These are phyloP conservation scores for Trichoderma sp. DNA, from an alignment of 2,329 filamentous ascomycete species.

Conservation along the genomic window DNA sequence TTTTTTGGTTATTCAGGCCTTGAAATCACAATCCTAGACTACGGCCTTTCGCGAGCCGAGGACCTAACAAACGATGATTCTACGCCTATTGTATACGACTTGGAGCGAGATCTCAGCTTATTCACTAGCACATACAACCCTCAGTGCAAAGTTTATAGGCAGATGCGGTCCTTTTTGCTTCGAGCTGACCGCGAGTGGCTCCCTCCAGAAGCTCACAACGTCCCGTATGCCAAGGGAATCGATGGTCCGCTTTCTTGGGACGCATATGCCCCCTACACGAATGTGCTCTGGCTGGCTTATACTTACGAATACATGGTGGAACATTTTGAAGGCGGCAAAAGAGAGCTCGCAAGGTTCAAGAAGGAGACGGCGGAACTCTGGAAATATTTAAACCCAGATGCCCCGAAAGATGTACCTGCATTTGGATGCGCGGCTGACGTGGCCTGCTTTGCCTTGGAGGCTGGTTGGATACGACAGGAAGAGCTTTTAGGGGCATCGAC, in stretches of 20 bases:
- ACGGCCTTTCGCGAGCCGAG: slow-evolving; percentile 62
- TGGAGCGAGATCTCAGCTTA: slow-evolving; percentile 60
- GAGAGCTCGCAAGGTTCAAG: slow-evolving; percentile 49
- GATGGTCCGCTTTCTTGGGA: slow-evolving; percentile 56
- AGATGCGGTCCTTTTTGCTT: slow-evolving; percentile 60
- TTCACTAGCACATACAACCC: slow-evolving; percentile 62
- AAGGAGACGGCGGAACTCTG: slow-evolving; percentile 54
- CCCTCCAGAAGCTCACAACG: slow-evolving; percentile 48
- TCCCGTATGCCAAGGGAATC: slow-evolving; percentile 48
- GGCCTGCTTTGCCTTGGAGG: slow-evolving; percentile 58
- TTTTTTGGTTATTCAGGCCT: slow-evolving; percentile 61
- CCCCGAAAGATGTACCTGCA: slow-evolving; percentile 47
- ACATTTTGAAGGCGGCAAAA: slow-evolving; percentile 50
- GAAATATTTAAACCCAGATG: slow-evolving; percentile 54
- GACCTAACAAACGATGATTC: slow-evolving; percentile 41
- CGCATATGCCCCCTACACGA: slow-evolving; percentile 60
- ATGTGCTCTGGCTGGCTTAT: slow-evolving; percentile 66
- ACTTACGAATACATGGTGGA: slow-evolving; percentile 55
- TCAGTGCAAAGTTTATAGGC: slow-evolving; percentile 63
- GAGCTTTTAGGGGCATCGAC: slow-evolving; percentile 48
- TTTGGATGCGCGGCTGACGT: slow-evolving; percentile 59
- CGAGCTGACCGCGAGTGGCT: slow-evolving; percentile 53
- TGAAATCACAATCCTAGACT: slow-evolving; percentile 66
- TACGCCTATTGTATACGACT: slow-evolving; percentile 53
- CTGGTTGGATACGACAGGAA: slow-evolving; percentile 56